phyloP scores from a whole-genome alignment of 371 early-diverging fungal genomes.

The Batrachochytrium dendrobatidis region DNA sequence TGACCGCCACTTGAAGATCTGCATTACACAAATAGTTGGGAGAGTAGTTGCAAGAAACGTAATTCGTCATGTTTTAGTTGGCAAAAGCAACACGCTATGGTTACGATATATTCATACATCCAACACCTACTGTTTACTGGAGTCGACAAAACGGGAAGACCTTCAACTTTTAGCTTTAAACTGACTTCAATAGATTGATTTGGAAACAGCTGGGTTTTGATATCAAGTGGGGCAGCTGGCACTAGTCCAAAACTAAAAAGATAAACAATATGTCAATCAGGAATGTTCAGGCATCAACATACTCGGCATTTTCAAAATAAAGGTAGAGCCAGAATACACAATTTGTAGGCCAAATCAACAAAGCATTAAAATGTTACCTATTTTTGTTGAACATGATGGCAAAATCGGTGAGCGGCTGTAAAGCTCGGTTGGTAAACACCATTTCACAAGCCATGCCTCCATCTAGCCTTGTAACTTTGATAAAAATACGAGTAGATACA shows the following conservation, averaged over 20 bases:
- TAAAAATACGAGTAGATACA: too few species aligned
- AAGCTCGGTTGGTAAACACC: slow-evolving; percentile 26
- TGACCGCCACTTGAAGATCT: slow-evolving; percentile 44
- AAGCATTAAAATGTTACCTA: too few species aligned
- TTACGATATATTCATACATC: not conserved
- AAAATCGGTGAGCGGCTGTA: slow-evolving; percentile 29
- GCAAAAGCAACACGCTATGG: too few species aligned
- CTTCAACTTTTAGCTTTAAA: slow-evolving; percentile 22
- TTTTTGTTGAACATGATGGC: slow-evolving; percentile 50
- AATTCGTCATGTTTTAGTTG: not conserved
- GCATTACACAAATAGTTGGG: not conserved
- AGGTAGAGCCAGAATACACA: slow-evolving; percentile 6
- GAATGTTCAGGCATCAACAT: not conserved
- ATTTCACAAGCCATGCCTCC: slow-evolving; percentile 26
- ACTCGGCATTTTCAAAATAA: too few species aligned
- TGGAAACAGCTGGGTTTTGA: slow-evolving; percentile 23
- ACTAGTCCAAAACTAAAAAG: slow-evolving; percentile 28
- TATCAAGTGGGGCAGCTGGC: slow-evolving; percentile 20
- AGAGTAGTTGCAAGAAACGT: not conserved
- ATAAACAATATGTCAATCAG: not conserved
- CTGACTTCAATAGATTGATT: slow-evolving; percentile 11
- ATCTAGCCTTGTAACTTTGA: slow-evolving; percentile 25
- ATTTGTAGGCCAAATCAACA: slow-evolving; percentile 8
- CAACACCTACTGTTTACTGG: slow-evolving; percentile 27
- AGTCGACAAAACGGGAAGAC: slow-evolving; percentile 11